These are phyloP conservation scores for Arachis hypogaea DNA, from an alignment of 306 rosid species.

Conservation along the genomic window DNA sequence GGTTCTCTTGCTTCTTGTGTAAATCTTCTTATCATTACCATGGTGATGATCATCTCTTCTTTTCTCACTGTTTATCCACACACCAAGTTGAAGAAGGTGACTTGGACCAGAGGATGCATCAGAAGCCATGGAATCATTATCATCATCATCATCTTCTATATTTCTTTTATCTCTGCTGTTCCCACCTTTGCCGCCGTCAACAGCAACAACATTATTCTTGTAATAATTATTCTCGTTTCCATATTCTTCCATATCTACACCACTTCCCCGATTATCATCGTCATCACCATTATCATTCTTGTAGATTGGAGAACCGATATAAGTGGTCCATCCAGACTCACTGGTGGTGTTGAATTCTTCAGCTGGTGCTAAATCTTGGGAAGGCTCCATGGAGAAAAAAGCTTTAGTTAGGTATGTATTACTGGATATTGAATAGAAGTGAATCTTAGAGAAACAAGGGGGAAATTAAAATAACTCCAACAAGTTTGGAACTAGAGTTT, in stretches of 20 bases:
- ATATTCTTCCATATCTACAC: constrained; percentile 28
- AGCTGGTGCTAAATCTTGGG: constrained; percentile 43
- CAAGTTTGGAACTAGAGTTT: constrained; percentile 27
- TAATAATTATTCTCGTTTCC: background rate
- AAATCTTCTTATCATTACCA: constrained; percentile 33
- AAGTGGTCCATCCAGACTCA: constrained; percentile 84
- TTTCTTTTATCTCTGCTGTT: background rate
- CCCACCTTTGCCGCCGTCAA: constrained; percentile 23
- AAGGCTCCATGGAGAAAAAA: constrained; percentile 57
- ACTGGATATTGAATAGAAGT: too few species aligned
- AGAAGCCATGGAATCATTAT: constrained; percentile 77
- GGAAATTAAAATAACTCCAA: constrained; percentile 1
- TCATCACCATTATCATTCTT: constrained; percentile 19
- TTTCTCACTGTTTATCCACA: constrained; percentile 36
- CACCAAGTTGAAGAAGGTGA: constrained; percentile 32
- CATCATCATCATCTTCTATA: constrained; percentile 16
- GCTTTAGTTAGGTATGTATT: background rate
- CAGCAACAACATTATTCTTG: constrained; percentile 27
- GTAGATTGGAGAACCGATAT: constrained; percentile 54
- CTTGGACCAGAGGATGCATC: constrained; percentile 83
- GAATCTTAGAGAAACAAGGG: background rate
- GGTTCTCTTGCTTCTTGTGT: constrained; percentile 38
- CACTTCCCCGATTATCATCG: background rate
- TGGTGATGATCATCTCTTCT: constrained; percentile 31
- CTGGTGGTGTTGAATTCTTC: constrained; percentile 41